A percentile compares a stretch with the other conserved stretches of the same genome.
Conservation (phyloP, 345 rosid genomes). For the Corchorus olitorius region DNA sequence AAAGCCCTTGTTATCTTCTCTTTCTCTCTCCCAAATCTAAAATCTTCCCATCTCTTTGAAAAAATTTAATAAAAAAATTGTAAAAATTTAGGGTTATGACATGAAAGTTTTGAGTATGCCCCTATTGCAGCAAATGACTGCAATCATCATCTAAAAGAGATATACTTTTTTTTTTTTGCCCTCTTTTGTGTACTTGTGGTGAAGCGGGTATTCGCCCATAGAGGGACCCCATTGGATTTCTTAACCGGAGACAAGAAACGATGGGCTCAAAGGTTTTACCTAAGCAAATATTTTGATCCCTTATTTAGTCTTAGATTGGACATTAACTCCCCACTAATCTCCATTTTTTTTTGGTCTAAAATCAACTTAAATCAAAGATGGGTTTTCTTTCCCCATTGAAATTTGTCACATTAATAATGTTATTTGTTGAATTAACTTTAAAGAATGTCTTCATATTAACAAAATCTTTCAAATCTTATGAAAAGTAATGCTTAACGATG, state of each 20-base stretch:
- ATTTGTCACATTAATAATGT: no score
- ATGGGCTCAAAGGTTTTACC: slow-evolving; percentile 60
- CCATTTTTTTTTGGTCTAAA: no score
- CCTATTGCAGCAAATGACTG: slow-evolving; percentile 39
- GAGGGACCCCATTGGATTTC: slow-evolving; percentile 40
- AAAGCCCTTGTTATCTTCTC: slow-evolving; percentile 24
- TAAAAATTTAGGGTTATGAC: slow-evolving; percentile 11
- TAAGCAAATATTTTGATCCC: slow-evolving; percentile 32
- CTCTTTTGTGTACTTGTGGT: slow-evolving; percentile 43
- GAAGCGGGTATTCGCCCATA: slow-evolving; percentile 42
- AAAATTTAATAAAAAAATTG: slow-evolving; percentile 2
- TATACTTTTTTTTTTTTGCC: slow-evolving; percentile 8
- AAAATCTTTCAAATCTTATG: no score
- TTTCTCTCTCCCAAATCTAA: slow-evolving; percentile 17
- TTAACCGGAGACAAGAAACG: slow-evolving; percentile 48
- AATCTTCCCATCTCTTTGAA: slow-evolving; percentile 26
- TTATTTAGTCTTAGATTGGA: slow-evolving; percentile 29
- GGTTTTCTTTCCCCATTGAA: no score
- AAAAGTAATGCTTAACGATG: slow-evolving; percentile 16
- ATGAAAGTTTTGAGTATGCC: slow-evolving; percentile 25
- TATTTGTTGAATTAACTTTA: no score
- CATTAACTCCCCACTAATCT: slow-evolving; percentile 27
- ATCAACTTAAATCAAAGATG: no score
- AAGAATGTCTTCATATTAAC: no score
- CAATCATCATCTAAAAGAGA: slow-evolving; percentile 47